These are phyloP conservation scores for Globisporangium spiculum DNA, from an alignment of 352 stramenopile genomes.

Conservation along the genomic window DNA sequence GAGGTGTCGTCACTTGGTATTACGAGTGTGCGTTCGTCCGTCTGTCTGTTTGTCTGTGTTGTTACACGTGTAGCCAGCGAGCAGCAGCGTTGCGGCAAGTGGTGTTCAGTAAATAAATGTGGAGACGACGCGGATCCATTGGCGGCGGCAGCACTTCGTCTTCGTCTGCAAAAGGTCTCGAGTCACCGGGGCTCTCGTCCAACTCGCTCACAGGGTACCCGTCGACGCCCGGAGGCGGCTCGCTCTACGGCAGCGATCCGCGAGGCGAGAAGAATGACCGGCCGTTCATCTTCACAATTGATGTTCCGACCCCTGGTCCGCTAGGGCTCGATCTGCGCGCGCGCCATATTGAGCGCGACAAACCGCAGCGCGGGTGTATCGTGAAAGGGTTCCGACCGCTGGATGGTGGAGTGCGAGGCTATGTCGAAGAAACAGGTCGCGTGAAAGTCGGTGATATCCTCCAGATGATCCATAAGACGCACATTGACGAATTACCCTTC, in stretches of 20 bases:
- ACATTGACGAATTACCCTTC: slow-evolving; percentile 81
- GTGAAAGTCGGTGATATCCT: slow-evolving; percentile 79
- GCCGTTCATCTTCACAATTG: slow-evolving; percentile 66
- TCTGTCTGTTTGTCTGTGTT: background rate
- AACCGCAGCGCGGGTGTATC: slow-evolving; percentile 68
- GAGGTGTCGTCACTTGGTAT: too few species aligned
- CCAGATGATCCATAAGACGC: slow-evolving; percentile 73
- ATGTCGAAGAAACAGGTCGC: slow-evolving; percentile 70
- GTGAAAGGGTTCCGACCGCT: slow-evolving; percentile 79
- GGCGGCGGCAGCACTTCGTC: slow-evolving; percentile 27
- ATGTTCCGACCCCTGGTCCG: slow-evolving; percentile 65
- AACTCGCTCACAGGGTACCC: slow-evolving; percentile 39
- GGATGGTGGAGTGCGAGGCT: slow-evolving; percentile 44
- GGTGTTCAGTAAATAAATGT: slow-evolving; percentile 32
- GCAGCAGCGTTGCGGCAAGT: background rate
- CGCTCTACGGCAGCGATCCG: slow-evolving; percentile 52
- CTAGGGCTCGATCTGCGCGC: slow-evolving; percentile 73
- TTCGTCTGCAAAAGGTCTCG: slow-evolving; percentile 16
- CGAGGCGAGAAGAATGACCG: slow-evolving; percentile 39
- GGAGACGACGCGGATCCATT: slow-evolving; percentile 51
- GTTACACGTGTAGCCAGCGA: background rate
- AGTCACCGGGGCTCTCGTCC: slow-evolving; percentile 20
- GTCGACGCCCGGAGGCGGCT: slow-evolving; percentile 23
- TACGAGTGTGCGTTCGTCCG: too few species aligned
- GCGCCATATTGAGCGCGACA: slow-evolving; percentile 68